Evolutionary conservation across 352 stramenopile genomes (phyloP), one percentile per base, ranked within the genome.

Genomic region (Lagenidium sp.): DNA sequence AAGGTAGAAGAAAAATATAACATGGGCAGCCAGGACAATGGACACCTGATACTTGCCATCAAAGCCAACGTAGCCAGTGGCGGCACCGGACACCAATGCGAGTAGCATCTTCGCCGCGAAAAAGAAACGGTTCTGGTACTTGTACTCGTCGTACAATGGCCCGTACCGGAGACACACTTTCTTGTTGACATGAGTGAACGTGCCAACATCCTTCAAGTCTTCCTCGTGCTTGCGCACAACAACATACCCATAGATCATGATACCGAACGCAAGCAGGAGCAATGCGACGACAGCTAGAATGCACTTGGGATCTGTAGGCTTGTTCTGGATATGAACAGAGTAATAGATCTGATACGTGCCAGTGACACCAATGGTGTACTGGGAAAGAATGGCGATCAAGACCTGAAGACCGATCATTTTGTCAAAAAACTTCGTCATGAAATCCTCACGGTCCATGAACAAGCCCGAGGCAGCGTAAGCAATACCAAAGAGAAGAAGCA

Each of bases 121-220:
- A 60, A 90, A 93, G 63, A 72, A 90, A 26, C 77, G 80, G 56
- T 85, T 82, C 58, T 86, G 81, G 63, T 70, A 93, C 61, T 85
- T 89, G 68, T 90, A 90, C 61, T 93, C 77, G 43, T 93, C 80
- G 53, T 93, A 93, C 39, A 93, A 59, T 37, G 76, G 66, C 3
- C 77, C 80, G 47, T 88, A 90, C 11, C 80, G 77, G 57, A 77
- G 74, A 63, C 82, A 85, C 2, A 90, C 73, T 15, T 68, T 60
- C 56, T 93, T 93, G 55, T 93, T 84, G 44, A 87, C 46, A 51
- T 93, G 80, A 42, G 76, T 57, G 18, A 73, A 55, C 0, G 72
- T 88, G 20, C 77, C 77, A n/a, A 93, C 71, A 46, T 93, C 80
- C 3, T 60, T 58, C 22, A 93, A 63, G 10, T 92, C 75, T 4